A percentile compares a stretch with the other conserved stretches of the same genome.
These are phyloP conservation scores for Staphylotrichum tortipilum DNA, from an alignment of 495 filamentous ascomycete genomes.

Conservation along the genomic window DNA sequence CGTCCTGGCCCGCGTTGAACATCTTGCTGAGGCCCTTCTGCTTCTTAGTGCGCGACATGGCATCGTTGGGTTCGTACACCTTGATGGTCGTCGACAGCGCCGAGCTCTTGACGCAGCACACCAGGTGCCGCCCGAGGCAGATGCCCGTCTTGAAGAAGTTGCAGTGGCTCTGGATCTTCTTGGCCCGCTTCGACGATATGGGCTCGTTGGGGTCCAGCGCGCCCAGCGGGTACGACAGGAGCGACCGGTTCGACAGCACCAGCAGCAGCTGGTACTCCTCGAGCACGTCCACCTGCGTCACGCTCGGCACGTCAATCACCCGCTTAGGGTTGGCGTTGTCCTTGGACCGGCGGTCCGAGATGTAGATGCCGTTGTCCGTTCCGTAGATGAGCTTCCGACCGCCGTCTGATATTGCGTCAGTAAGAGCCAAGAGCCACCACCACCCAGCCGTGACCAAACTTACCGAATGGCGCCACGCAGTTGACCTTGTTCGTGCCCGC, in stretches of 20 bases:
- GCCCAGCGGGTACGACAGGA: slow-evolving; percentile 77
- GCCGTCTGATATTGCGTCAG: slow-evolving; percentile 50
- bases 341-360: slow-evolving; percentile 83
- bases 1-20: slow-evolving; percentile 88
- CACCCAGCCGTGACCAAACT: slow-evolving; percentile 20
- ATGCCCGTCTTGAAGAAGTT: slow-evolving; percentile 98
- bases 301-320: slow-evolving; percentile 75
- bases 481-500: slow-evolving; percentile 74
- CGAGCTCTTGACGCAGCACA: slow-evolving; percentile 88
- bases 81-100: slow-evolving; percentile 91
- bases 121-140: slow-evolving; percentile 85
- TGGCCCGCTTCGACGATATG: slow-evolving; percentile 71
- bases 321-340: slow-evolving; percentile 69
- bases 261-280: slow-evolving; percentile 89
- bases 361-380: slow-evolving; percentile 85
- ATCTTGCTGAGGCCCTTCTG: slow-evolving; percentile 90
- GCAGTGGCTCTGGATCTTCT: slow-evolving; percentile 93
- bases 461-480: slow-evolving; percentile 83
- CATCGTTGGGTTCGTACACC: slow-evolving; percentile 93
- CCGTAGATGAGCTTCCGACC: slow-evolving; percentile 89
- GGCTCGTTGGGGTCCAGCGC: slow-evolving; percentile 76
- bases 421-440: background rate
- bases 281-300: slow-evolving; percentile 92
- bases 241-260: slow-evolving; percentile 85
- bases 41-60: slow-evolving; percentile 76